These are phyloP conservation scores for Corniculantispora saksenae DNA, from an alignment of 2,329 filamentous ascomycete genomes.

Conservation along the genomic window DNA sequence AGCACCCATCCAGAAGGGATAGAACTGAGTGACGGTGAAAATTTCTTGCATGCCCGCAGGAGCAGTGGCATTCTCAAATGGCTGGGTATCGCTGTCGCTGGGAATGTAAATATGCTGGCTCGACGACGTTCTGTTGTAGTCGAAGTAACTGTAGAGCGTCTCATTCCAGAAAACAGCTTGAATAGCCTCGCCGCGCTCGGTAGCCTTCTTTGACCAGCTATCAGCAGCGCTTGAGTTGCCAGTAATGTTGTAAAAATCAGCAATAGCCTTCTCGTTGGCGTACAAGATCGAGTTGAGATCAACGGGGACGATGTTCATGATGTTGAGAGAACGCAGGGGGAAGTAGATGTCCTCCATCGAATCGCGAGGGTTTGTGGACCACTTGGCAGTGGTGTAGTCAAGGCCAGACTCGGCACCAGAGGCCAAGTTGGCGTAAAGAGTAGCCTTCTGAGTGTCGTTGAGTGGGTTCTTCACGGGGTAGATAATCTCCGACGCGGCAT, in stretches of 20 bases:
- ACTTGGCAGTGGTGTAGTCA: slow-evolving; percentile 61
- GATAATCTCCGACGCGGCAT: slow-evolving; percentile 57
- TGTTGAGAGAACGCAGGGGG: slow-evolving; percentile 64
- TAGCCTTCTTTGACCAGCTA: slow-evolving; percentile 51
- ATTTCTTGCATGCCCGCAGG: slow-evolving; percentile 57
- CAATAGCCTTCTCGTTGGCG: slow-evolving; percentile 62
- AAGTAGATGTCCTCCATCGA: slow-evolving; percentile 63
- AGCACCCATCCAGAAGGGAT: slow-evolving; percentile 69
- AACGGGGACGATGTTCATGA: slow-evolving; percentile 58
- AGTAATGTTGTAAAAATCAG: slow-evolving; percentile 51
- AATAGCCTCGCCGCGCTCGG: slow-evolving; percentile 61
- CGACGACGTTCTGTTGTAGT: slow-evolving; percentile 65
- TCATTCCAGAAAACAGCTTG: slow-evolving; percentile 65
- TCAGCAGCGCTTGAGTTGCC: slow-evolving; percentile 53
- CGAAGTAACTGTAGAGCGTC: slow-evolving; percentile 64
- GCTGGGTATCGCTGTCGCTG: slow-evolving; percentile 43
- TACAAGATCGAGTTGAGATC: slow-evolving; percentile 71
- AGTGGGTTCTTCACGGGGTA: slow-evolving; percentile 55
- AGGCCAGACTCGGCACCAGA: slow-evolving; percentile 66
- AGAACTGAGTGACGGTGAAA: slow-evolving; percentile 62
- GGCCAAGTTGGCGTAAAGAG: slow-evolving; percentile 63
- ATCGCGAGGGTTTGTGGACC: slow-evolving; percentile 58
- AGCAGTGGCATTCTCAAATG: slow-evolving; percentile 39
- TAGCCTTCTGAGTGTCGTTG: slow-evolving; percentile 51
- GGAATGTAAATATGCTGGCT: slow-evolving; percentile 57